phyloP scores from a whole-genome alignment of 495 filamentous ascomycete genomes.

The Penicillium waksmanii region DNA sequence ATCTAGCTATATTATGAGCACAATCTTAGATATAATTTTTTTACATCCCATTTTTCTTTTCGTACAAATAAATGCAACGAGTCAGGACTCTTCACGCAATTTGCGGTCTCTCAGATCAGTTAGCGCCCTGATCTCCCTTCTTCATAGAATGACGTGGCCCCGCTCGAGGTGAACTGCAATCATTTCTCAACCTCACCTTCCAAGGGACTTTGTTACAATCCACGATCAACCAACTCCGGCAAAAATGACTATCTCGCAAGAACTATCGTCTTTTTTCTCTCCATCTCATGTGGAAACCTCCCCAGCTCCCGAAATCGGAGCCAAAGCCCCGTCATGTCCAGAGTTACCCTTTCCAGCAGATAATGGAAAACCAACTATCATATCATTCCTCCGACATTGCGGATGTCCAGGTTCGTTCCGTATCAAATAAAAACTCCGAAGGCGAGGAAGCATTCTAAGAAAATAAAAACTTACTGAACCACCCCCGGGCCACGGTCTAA shows the following conservation, averaged over 20 bases:
- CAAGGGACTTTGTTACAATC: not conserved
- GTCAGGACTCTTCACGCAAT: no score
- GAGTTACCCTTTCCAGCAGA: slow-evolving; percentile 11
- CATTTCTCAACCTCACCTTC: no score
- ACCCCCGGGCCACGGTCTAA: no score
- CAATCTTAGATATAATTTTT: no score
- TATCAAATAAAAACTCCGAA: not conserved
- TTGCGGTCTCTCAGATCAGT: no score
- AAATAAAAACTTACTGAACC: not conserved
- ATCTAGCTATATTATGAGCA: no score
- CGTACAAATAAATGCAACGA: no score
- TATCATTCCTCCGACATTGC: slow-evolving; percentile 26
- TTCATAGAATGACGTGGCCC: no score
- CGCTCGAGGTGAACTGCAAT: no score
- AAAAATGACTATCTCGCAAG: slow-evolving; percentile 17
- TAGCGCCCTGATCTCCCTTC: no score
- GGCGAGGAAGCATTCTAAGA: no score
- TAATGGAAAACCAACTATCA: slow-evolving; percentile 18
- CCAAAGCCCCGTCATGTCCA: slow-evolving; percentile 8
- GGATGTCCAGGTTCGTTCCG: slow-evolving; percentile 23
- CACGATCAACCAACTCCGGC: not conserved
- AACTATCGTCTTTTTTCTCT: slow-evolving; percentile 16
- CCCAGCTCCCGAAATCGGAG: not conserved
- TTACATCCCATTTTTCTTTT: no score
- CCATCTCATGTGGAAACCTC: slow-evolving; percentile 7